A percentile compares a stretch with the other conserved stretches of the same genome.
These are phyloP conservation scores for Xanthoconium stramineum DNA, from an alignment of 768 basidiomycete genomes.

Conservation along the genomic window DNA sequence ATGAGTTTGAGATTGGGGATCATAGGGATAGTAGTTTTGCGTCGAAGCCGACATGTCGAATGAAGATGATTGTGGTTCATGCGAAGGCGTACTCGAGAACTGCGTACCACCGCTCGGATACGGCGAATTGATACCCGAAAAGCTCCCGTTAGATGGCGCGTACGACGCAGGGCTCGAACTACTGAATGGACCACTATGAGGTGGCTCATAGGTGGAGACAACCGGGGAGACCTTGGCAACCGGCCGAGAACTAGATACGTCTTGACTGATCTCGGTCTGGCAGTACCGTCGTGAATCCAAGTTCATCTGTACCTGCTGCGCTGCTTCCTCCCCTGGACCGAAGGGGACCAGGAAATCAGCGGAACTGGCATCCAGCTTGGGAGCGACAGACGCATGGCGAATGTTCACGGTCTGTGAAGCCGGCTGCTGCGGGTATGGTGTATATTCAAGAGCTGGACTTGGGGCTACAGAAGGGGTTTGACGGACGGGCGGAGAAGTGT, in stretches of 20 bases:
- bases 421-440: conserved; percentile 9
- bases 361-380: conserved; percentile 13
- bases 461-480: conserved; percentile 11
- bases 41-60: conserved; percentile 19
- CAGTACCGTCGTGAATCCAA: conserved; percentile 17
- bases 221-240: conserved; percentile 6
- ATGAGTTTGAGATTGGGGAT: conserved; percentile 13
- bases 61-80: conserved; percentile 20
- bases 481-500: conserved; percentile 4
- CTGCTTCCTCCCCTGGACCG: conserved; percentile 15
- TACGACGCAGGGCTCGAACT: conserved; percentile 27
- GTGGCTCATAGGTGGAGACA: conserved; percentile 20
- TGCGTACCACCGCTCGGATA: conserved; percentile 20
- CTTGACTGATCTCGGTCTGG: conserved; percentile 12
- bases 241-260: conserved; percentile 5
- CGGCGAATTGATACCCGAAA: conserved; percentile 25
- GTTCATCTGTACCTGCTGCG: conserved; percentile 11
- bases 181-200: conserved; percentile 17
- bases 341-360: conserved; percentile 28
- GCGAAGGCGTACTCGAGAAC: conserved; percentile 17
- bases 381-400: conserved; percentile 6
- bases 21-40: conserved; percentile 22
- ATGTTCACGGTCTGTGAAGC: conserved; percentile 1
- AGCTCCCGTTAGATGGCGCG: conserved; percentile 22
- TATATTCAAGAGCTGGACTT: conserved; percentile 11